phyloP scores from a whole-genome alignment of 306 rosid genomes.

The Prunus salicina region DNA sequence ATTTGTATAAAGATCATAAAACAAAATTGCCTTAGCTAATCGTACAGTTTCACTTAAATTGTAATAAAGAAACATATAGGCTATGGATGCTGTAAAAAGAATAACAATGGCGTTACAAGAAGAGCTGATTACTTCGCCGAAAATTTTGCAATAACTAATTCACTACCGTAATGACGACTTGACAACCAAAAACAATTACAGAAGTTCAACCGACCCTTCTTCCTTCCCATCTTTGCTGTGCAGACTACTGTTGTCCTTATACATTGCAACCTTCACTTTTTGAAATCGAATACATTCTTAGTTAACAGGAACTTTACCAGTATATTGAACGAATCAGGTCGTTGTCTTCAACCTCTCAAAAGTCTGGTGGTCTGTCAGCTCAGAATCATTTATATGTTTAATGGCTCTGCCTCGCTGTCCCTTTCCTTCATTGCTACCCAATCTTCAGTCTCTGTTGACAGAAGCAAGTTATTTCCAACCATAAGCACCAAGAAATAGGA shows the following conservation, averaged over 20 bases:
- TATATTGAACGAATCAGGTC: slow-evolving; percentile 31
- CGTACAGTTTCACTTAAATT: slow-evolving; percentile 3
- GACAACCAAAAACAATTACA: slow-evolving; percentile 38
- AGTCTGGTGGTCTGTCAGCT: slow-evolving; percentile 24
- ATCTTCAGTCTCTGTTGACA: slow-evolving; percentile 64
- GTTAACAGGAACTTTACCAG: slow-evolving; percentile 29
- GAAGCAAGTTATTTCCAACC: slow-evolving; percentile 22
- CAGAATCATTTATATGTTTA: slow-evolving; percentile 53
- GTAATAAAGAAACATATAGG: slow-evolving; percentile 15
- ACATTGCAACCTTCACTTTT: slow-evolving; percentile 39
- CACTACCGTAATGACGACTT: slow-evolving; percentile 30
- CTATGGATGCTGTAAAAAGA: slow-evolving; percentile 49
- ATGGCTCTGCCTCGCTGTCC: slow-evolving; percentile 79
- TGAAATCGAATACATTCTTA: slow-evolving; percentile 24
- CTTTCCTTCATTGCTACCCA: slow-evolving; percentile 66
- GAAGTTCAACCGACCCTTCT: slow-evolving; percentile 20
- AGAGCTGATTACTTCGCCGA: slow-evolving; percentile 43
- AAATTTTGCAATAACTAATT: slow-evolving; percentile 41
- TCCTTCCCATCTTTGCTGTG: slow-evolving; percentile 30
- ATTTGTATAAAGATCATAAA: not conserved
- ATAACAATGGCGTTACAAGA: slow-evolving; percentile 52
- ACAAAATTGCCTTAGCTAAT: slow-evolving; percentile 7
- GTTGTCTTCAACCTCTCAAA: slow-evolving; percentile 29
- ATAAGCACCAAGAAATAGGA: slow-evolving; percentile 13
- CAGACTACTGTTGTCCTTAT: slow-evolving; percentile 22